Conservation (phyloP, 768 basidiomycete genomes). For the Tricholomella constricta region DNA sequence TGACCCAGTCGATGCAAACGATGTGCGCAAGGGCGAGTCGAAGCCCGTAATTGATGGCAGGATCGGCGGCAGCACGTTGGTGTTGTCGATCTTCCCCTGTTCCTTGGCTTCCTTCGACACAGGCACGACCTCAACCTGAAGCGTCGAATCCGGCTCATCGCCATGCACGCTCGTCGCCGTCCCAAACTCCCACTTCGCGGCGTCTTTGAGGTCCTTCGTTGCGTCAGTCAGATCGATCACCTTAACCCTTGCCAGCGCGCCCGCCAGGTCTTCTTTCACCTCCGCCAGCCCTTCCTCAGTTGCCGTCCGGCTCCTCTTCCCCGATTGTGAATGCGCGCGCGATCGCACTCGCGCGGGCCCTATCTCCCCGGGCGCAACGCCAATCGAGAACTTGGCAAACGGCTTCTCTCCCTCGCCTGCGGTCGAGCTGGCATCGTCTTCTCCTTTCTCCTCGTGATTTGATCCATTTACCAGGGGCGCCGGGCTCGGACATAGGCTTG, state of each 20-base stretch:
- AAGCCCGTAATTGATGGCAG: neutral
- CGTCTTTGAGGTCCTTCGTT: constrained; percentile 19
- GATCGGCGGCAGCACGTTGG: neutral
- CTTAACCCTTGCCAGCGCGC: constrained; percentile 10
- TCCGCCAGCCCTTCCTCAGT: constrained; percentile 6
- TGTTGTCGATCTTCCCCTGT: neutral
- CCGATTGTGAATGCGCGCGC: constrained; percentile 18
- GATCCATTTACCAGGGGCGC: neutral
- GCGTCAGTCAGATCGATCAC: constrained; percentile 35
- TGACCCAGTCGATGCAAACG: neutral
- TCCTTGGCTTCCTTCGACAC: neutral
- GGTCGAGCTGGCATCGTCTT: too few species aligned
- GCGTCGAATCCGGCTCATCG: neutral
- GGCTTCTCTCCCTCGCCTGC: constrained; percentile 27
- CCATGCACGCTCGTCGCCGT: constrained; percentile 31
- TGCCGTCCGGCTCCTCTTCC: constrained; percentile 16
- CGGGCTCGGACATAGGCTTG: constrained; percentile 27
- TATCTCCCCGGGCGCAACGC: constrained; percentile 31
- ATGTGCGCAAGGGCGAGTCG: neutral
- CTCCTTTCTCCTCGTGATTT: constrained; percentile 3
- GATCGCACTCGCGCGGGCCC: constrained; percentile 30
- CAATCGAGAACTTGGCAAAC: constrained; percentile 45
- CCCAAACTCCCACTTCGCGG: constrained; percentile 61
- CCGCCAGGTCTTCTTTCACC: constrained; percentile 6
- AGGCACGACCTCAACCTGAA: neutral